phyloP scores from a whole-genome alignment of 164 flowering plant species.

The Vitis cinerea region DNA sequence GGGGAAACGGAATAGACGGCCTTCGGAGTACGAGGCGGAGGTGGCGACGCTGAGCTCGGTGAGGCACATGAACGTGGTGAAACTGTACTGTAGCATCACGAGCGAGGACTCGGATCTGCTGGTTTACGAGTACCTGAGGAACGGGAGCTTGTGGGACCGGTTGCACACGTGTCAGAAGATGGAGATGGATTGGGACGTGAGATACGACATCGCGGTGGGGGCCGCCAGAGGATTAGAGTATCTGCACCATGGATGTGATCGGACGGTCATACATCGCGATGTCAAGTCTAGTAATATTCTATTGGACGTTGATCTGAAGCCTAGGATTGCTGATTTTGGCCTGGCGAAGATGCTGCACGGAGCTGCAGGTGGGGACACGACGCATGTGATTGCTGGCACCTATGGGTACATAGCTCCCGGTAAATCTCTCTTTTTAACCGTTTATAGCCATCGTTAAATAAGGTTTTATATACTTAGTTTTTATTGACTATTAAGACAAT shows the following conservation, averaged over 20 bases:
- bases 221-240: conserved; percentile 79
- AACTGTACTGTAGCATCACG: conserved; percentile 68
- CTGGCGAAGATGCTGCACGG: conserved; percentile 50
- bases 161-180: conserved; percentile 43
- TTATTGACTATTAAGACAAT: no score
- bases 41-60: conserved; percentile 63
- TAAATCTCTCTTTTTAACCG: conserved; percentile 8
- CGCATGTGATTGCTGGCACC: conserved; percentile 57
- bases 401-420: conserved; percentile 83
- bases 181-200: conserved; percentile 53
- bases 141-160: conserved; percentile 80
- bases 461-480: no score
- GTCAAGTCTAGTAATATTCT: conserved; percentile 70
- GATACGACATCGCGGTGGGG: conserved; percentile 69
- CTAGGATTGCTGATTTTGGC: conserved; percentile 70
- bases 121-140: conserved; percentile 72
- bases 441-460: no score
- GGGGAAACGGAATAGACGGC: conserved; percentile 13
- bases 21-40: conserved; percentile 69
- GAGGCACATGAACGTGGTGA: conserved; percentile 80
- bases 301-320: conserved; percentile 53
- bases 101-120: conserved; percentile 65
- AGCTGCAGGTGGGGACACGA: conserved; percentile 22
- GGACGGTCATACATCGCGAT: conserved; percentile 61
- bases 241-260: conserved; percentile 63